Base-by-base conservation (phyloP, 345 rosid genomes). In the Sisymbrium altissimum region DNA sequence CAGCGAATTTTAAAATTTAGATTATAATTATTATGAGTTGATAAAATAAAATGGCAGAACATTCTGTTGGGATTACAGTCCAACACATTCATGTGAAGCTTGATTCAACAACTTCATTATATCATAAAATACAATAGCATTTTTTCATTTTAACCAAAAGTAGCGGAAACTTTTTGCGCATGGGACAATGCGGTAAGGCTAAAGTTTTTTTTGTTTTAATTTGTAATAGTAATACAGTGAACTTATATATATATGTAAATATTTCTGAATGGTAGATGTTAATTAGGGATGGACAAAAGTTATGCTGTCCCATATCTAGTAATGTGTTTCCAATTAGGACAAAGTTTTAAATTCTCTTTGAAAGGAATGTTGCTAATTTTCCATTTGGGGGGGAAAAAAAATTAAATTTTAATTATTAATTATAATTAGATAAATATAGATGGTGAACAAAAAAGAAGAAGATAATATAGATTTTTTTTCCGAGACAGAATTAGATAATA, bases 141-240 rank as follows among this genome's bases (percentile, higher is more conserved):
- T 9, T 61, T 39, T 13, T 7, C 3, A 40, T 61, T 3, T 61
- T 45, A 45, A 50, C 11, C n/a, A 62, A 52, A 52, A 43, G 65
- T n/a, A 15, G 65, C 9, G 35, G 12, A 73, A 73, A 35, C 66
- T 65, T 73, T 73, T 55, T 44, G 23, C 58, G 66, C 71, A 56
- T 64, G 77, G 48, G 65, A 64, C 76, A 64, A 44, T 65, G 65
- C 44, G 48, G 65, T 54, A 44, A 44, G 14, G 62, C 43, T 50
- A 18, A 30, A 55, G 21, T n/a, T 29, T 53, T 14, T 4, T 39
- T 41, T 23, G 25, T 23, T 23, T 23, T n/a, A n/a, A n/a, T n/a
- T n/a, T n/a, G n/a, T n/a, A n/a, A n/a, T n/a, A n/a, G n/a, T n/a
- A n/a, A n/a, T n/a, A n/a, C n/a, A n/a, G n/a, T n/a, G n/a, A n/a